Evolutionary conservation across 139 green algal species (phyloP), one percentile per base, ranked within the genome.

Genomic region (Deuterostichococcus epilithicus): DNA sequence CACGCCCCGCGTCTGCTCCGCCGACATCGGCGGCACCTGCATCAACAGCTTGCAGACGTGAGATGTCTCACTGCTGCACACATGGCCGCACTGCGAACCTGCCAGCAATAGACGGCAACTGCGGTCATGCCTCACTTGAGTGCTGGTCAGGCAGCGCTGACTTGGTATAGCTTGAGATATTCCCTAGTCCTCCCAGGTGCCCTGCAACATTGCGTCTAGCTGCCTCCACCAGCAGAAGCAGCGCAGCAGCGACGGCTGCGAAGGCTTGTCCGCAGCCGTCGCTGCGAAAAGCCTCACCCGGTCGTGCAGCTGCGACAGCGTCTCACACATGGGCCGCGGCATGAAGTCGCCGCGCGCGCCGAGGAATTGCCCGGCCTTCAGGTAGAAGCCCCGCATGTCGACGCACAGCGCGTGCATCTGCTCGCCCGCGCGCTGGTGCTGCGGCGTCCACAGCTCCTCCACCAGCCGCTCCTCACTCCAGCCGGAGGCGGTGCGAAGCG

Each of bases 361-460:
- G 42, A 98, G 88, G 80, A 98, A 98, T 73, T 98, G 94, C 0
- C 94, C 94, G 6, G 86, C 83, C 88, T 97, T 97, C 15, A 97
- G 77, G 58, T 97, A 97, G 78, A 97, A 97, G 22, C 93, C 93
- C 1, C 93, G 76, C 65, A 97, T 78, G 33, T 86, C 82, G 13
- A 98, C 81, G 52, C 85, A 92, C n/a, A 98, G 83, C 5, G 87
- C 42, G 71, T 97, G 92, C 88, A 98, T 95, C 38, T 92, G 70
- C 63, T 85, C 36, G 0, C 89, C 94, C 30, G 94, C 89, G 82
- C 78, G 85, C 8, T 77, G 74, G 71, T 98, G 88, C 60, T 96
- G 92, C 1, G 79, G 72, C 13, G 82, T 79, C 94, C 94, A 98
- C 32, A 92, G 69, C 69, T 85, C 70, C 13, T 87, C 66, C n/a